A percentile compares a stretch with the other conserved stretches of the same genome.
Evolutionary conservation across 768 basidiomycete genomes (phyloP).

Genomic region (Termitomyces sp.): DNA sequence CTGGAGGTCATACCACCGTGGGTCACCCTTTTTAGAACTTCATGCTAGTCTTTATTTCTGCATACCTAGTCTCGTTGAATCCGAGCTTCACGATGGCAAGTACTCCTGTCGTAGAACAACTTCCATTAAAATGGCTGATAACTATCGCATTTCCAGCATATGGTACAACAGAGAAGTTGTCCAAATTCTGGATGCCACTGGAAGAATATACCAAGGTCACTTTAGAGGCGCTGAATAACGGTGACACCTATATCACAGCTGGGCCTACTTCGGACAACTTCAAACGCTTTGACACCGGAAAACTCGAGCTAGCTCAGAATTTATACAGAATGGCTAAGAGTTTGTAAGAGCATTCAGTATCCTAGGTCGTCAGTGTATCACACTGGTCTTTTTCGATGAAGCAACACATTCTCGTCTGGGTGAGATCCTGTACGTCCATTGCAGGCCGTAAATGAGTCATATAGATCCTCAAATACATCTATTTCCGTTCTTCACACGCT

Average conservation of each 20-base stretch:
- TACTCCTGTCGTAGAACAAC: not conserved
- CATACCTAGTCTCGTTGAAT: slow-evolving; percentile 50
- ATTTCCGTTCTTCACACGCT: too few relatives aligned
- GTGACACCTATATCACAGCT: slow-evolving; percentile 19
- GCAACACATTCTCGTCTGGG: not conserved
- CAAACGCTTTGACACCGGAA: slow-evolving; percentile 28
- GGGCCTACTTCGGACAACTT: slow-evolving; percentile 19
- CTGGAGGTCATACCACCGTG: slow-evolving; percentile 57
- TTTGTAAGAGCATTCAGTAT: not conserved
- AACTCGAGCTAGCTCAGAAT: slow-evolving; percentile 20
- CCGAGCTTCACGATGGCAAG: slow-evolving; percentile 56
- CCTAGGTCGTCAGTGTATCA: not conserved
- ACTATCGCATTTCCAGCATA: slow-evolving; percentile 30
- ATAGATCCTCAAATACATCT: too few relatives aligned
- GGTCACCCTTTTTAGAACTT: slow-evolving; percentile 15
- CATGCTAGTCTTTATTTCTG: not conserved
- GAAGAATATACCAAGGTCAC: slow-evolving; percentile 36
- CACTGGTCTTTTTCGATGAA: not conserved
- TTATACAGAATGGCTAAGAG: slow-evolving; percentile 11
- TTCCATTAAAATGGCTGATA: not conserved
- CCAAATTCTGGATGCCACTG: slow-evolving; percentile 51
- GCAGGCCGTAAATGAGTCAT: not conserved
- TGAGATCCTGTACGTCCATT: not conserved
- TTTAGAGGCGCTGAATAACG: slow-evolving; percentile 22
- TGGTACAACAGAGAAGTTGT: slow-evolving; percentile 40